phyloP scores from a whole-genome alignment of 1,284 basidiomycete species.

The Cutaneotrichosporon sp. region DNA sequence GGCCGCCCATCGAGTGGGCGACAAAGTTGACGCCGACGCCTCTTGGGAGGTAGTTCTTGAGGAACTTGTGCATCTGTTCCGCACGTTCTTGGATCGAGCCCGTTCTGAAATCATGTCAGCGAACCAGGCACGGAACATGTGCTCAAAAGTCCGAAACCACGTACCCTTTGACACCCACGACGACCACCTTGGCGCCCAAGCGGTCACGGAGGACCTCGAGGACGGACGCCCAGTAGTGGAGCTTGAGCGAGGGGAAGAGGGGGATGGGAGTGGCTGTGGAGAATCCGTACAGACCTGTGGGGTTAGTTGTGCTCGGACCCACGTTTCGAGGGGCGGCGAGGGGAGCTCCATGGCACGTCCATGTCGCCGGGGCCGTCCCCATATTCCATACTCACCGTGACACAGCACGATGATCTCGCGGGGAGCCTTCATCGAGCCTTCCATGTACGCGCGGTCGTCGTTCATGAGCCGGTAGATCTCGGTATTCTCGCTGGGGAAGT shows the following conservation, averaged over 20 bases:
- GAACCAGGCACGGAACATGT: slow-evolving; percentile 8
- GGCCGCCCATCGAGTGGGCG: slow-evolving; percentile 91
- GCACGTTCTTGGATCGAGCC: slow-evolving; percentile 88
- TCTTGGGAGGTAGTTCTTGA: slow-evolving; percentile 64
- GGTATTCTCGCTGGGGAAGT: slow-evolving; percentile 34
- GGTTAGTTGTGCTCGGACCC: slow-evolving; percentile 5
- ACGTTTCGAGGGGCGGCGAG: background rate
- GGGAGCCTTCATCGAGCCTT: slow-evolving; percentile 65
- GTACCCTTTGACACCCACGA: slow-evolving; percentile 91
- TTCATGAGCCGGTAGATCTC: slow-evolving; percentile 71
- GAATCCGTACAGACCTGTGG: slow-evolving; percentile 83
- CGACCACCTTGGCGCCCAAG: slow-evolving; percentile 88
- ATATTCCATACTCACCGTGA: slow-evolving; percentile 67
- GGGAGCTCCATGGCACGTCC: background rate
- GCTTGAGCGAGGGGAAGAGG: slow-evolving; percentile 63
- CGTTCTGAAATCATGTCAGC: slow-evolving; percentile 62
- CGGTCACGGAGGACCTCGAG: slow-evolving; percentile 77
- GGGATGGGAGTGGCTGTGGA: slow-evolving; percentile 74
- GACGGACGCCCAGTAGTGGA: slow-evolving; percentile 95
- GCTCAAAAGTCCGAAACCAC: slow-evolving; percentile 35
- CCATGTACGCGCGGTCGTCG: slow-evolving; percentile 71
- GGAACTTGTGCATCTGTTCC: slow-evolving; percentile 71
- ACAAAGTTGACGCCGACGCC: slow-evolving; percentile 85
- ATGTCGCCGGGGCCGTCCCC: background rate
- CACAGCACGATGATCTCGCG: slow-evolving; percentile 90